Base-by-base conservation (phyloP, 192 early-diverging fungal species). In the Coemansia guatemalensis region DNA sequence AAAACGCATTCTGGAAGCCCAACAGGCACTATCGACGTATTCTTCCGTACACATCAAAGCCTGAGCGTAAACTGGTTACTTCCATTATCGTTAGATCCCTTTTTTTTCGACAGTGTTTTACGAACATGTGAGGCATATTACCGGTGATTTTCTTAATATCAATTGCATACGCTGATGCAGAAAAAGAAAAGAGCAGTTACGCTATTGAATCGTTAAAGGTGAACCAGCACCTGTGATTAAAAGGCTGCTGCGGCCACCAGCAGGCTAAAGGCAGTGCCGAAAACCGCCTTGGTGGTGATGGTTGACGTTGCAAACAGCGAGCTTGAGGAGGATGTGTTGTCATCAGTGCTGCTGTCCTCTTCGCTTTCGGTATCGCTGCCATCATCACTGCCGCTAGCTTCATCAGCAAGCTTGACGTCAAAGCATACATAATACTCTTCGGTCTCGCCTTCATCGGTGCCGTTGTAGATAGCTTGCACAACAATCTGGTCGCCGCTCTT, bases 1-100 rank as follows among this genome's bases (percentile, higher is more conserved):
- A 65, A 74, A 78, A 56, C 75, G 85, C 20, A 78, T 88, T 33
- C 64, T 77, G 21, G 84, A 83, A 14, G 87, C 87, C 3, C 77
- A 70, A n/a, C 68, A 74, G 27, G 85, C 87, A 7, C 68, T 88
- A 24, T 84, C 79, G 18, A 72, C 80, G 2, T 85, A 86, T 29
- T 82, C 82, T 0, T 75, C 71, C 8, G 30, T 54, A 21, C 70
- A 56, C 11, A 68, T 80, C 59, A 64, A 49, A 48, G 41, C 62
- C 7, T 64, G 29, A 56, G 9, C 48, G 49, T 27, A 29, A 0
- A 17, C 14, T 22, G 9, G 48, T 11, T 25, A 26, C 48, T 56
- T 20, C 7, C 14, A n/a, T 2, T 35, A 29, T 29, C 17, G 30
- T 56, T 47, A 55, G 53, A 8, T 60, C 2, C 25, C 17, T 1